Percentiles rank a stretch among this genome's conserved stretches.
These are phyloP conservation scores for Phymatotrichopsis omnivora DNA, from an alignment of 2,329 filamentous ascomycete genomes.

Conservation along the genomic window DNA sequence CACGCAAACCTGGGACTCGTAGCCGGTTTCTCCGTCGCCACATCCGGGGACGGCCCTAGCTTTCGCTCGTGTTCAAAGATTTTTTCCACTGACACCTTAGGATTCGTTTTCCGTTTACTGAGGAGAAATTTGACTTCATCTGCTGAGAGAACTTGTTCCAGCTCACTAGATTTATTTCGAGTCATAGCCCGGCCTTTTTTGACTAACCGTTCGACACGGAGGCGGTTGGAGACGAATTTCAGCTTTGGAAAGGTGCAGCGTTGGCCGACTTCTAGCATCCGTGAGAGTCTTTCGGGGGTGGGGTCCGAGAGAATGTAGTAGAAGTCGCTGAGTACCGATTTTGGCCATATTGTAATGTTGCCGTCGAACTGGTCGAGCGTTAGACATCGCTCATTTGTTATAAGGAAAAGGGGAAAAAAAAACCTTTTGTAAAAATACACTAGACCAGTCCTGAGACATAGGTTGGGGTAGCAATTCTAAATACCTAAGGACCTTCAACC, in stretches of 20 bases:
- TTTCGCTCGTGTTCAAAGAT: background rate
- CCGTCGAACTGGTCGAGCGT: too few species aligned
- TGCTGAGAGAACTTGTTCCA: constrained; percentile 36
- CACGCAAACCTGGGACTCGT: constrained; percentile 1
- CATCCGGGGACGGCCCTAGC: constrained; percentile 1
- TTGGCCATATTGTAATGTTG: constrained; percentile 94
- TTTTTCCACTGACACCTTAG: background rate
- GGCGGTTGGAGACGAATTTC: constrained; percentile 78
- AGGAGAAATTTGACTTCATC: background rate
- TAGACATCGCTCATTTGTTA: too few species aligned
- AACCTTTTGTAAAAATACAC: constrained; percentile 93
- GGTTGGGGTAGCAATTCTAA: constrained; percentile 84
- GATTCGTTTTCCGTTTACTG: background rate
- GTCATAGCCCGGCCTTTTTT: constrained; percentile 50
- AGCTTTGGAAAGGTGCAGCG: constrained; percentile 84
- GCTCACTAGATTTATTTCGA: constrained; percentile 41
- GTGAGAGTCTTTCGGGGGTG: constrained; percentile 58
- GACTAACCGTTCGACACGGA: constrained; percentile 68
- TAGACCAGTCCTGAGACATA: constrained; percentile 89
- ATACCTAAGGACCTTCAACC: constrained; percentile 88
- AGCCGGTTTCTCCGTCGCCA: background rate
- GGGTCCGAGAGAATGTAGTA: constrained; percentile 79
- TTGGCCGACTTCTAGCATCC: constrained; percentile 85
- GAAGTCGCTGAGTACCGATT: constrained; percentile 68
- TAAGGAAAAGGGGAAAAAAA: too few species aligned